Conservation (phyloP, 1,284 basidiomycete genomes). For the Testicularia cyperi region DNA sequence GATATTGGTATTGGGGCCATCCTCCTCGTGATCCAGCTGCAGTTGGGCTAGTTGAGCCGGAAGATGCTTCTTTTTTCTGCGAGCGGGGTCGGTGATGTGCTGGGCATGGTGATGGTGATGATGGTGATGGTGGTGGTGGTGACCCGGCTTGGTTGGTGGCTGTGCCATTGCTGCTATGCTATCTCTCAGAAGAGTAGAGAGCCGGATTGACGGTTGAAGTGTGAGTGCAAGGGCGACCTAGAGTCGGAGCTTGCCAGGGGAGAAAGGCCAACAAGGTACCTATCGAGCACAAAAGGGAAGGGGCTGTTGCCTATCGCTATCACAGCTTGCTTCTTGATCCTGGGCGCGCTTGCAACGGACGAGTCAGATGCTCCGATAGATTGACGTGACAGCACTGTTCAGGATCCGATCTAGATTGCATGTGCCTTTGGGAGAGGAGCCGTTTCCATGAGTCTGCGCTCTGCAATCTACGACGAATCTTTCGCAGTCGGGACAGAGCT, state of each 20-base stretch:
- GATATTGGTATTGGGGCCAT: slow-evolving; percentile 28
- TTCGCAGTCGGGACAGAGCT: too few relatives aligned
- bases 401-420: too few relatives aligned
- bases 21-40: slow-evolving; percentile 36
- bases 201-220: slow-evolving; percentile 2
- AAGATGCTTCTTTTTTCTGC: slow-evolving; percentile 41
- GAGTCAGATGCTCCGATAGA: too few relatives aligned
- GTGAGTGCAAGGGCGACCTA: neutral
- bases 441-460: too few relatives aligned
- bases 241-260: neutral
- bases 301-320: too few relatives aligned
- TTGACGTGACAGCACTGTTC: too few relatives aligned
- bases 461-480: too few relatives aligned
- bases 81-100: slow-evolving; percentile 37
- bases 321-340: too few relatives aligned
- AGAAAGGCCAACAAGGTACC: too few relatives aligned
- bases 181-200: neutral
- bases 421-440: too few relatives aligned
- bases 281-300: neutral
- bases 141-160: slow-evolving; percentile 3
- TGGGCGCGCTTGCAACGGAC: too few relatives aligned
- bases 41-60: slow-evolving; percentile 38
- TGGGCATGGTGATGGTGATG: slow-evolving; percentile 36
- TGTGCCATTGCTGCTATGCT: slow-evolving; percentile 1
- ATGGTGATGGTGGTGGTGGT: slow-evolving; percentile 24